Conservation (phyloP, 1,284 basidiomycete genomes). For the Nidula niveotomentosa region DNA sequence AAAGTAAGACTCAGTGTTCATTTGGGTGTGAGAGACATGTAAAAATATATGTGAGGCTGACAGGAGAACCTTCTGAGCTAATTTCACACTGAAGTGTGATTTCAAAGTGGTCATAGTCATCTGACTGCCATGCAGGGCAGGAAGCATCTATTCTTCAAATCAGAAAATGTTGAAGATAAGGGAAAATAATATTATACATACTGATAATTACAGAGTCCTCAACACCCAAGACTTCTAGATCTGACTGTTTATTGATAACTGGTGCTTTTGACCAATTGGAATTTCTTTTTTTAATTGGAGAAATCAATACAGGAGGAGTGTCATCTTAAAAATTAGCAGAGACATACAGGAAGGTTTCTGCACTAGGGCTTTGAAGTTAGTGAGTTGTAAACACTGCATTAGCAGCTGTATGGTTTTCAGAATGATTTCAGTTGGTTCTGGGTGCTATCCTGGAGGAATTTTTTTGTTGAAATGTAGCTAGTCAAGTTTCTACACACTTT, state of each 20-base stretch:
- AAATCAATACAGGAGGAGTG: neutral
- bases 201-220: constrained; percentile 1
- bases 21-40: neutral
- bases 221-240: neutral
- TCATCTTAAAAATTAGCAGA: too few species aligned
- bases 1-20: neutral
- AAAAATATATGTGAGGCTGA: neutral
- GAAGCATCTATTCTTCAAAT: neutral
- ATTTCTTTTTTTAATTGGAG: neutral
- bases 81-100: neutral
- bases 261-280: neutral
- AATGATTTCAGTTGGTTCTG: neutral
- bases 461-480: too few species aligned
- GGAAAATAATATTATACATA: neutral
- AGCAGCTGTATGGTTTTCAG: neutral
- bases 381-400: too few species aligned
- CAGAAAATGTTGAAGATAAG: neutral
- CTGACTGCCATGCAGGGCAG: neutral
- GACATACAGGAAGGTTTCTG: too few species aligned
- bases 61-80: neutral
- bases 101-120: constrained; percentile 1
- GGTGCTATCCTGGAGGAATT: neutral
- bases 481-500: too few species aligned
- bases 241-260: neutral
- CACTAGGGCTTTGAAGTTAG: too few species aligned